Evolutionary conservation across 129 eudicot genomes (phyloP).

Genomic region (Artemisia annua): DNA sequence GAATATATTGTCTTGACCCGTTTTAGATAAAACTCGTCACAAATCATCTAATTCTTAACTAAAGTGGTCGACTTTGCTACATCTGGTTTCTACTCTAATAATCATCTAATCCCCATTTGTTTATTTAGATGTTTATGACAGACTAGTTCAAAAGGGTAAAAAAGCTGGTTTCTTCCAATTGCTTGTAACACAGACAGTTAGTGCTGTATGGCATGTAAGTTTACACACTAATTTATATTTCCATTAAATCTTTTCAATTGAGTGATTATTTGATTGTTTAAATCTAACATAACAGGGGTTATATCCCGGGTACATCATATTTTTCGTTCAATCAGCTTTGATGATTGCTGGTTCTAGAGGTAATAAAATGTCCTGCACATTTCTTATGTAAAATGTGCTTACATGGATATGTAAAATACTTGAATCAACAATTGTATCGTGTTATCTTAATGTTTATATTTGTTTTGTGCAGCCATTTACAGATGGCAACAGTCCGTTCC

Average conservation of each 20-base stretch:
- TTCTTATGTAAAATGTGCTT: not conserved
- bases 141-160: constrained; percentile 79
- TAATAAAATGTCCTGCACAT: constrained; percentile 16
- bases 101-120: constrained; percentile 5
- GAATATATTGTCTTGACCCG: not conserved
- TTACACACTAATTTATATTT: not conserved
- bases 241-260: not conserved
- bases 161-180: constrained; percentile 87
- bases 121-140: constrained; percentile 83
- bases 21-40: not conserved
- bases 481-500: constrained; percentile 85
- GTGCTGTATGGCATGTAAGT: constrained; percentile 99
- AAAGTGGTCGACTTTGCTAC: not conserved
- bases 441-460: not conserved
- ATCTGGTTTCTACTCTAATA: too few relatives aligned
- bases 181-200: constrained; percentile 92
- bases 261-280: constrained; percentile 16
- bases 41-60: too few relatives aligned
- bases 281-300: constrained; percentile 59
- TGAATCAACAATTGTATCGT: too few relatives aligned
- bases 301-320: constrained; percentile 90
- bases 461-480: constrained; percentile 56
- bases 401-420: not conserved
- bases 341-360: constrained; percentile 98
- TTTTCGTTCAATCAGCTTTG: constrained; percentile 87